Conservation (phyloP, 2,329 filamentous ascomycete species). For the Colletotrichum spinosum region DNA sequence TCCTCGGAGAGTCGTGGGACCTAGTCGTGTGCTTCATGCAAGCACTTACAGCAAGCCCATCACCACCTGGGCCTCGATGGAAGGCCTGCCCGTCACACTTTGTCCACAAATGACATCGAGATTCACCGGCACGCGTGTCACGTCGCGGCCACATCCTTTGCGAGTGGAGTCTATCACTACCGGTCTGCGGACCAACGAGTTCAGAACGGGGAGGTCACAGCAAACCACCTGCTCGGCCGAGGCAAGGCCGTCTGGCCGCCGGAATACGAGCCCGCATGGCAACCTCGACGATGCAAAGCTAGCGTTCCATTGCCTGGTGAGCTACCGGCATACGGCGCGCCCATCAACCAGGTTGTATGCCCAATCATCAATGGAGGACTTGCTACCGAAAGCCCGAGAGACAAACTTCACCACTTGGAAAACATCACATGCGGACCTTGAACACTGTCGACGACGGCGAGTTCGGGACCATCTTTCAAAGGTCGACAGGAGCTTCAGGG, state of each 20-base stretch:
- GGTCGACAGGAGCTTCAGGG: slow-evolving; percentile 4
- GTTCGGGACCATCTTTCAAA: slow-evolving; percentile 15
- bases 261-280: slow-evolving; percentile 22
- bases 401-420: too few relatives aligned
- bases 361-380: too few relatives aligned
- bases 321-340: slow-evolving; percentile 19
- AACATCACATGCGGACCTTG: neutral
- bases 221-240: slow-evolving; percentile 12
- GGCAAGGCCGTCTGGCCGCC: slow-evolving; percentile 14
- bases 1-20: slow-evolving; percentile 1
- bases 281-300: neutral
- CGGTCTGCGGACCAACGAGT: neutral
- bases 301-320: slow-evolving; percentile 21
- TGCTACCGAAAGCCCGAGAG: too few relatives aligned
- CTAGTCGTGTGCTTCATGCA: slow-evolving; percentile 26
- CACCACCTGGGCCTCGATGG: neutral
- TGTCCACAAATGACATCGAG: slow-evolving; percentile 34
- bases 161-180: neutral
- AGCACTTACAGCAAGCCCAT: slow-evolving; percentile 12
- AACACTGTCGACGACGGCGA: slow-evolving; percentile 5
- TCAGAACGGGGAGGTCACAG: neutral
- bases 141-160: neutral
- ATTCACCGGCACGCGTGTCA: neutral
- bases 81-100: neutral
- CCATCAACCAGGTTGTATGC: too few relatives aligned